Conservation (phyloP, 805 yeast genomes). For the Ogataea nitratoaversa region DNA sequence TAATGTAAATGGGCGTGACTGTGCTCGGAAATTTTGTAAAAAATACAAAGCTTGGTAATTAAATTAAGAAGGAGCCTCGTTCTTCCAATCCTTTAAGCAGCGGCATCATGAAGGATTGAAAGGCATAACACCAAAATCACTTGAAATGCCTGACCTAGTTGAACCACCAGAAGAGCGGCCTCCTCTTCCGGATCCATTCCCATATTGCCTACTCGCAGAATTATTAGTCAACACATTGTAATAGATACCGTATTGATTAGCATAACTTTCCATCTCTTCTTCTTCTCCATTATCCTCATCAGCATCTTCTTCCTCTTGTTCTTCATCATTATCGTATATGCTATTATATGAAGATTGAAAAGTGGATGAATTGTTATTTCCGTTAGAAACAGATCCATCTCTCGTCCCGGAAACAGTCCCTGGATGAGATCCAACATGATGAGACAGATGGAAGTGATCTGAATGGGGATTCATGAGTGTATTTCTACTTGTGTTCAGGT, state of each 20-base stretch:
- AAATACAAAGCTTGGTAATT: no score
- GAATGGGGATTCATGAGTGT: not conserved
- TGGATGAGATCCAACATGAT: conserved; percentile 7
- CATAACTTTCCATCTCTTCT: conserved; percentile 17
- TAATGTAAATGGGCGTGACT: no score
- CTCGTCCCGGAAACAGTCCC: not conserved
- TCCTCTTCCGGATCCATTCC: conserved; percentile 4
- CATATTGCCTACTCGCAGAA: conserved; percentile 5
- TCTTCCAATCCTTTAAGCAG: no score
- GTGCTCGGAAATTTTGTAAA: no score
- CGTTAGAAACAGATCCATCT: conserved; percentile 6
- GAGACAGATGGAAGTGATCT: conserved; percentile 4
- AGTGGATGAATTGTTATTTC: not conserved
- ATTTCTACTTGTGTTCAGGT: not conserved
- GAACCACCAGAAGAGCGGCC: not conserved
- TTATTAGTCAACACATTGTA: conserved; percentile 27
- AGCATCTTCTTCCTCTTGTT: not conserved
- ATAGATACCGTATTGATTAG: conserved; percentile 32
- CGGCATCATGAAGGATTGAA: conserved; percentile 28
- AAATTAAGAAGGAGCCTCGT: no score
- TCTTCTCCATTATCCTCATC: conserved; percentile 1
- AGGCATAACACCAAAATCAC: conserved; percentile 27
- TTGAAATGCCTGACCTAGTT: not conserved
- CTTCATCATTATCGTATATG: not conserved
- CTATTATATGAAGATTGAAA: not conserved